Conservation (phyloP, 192 early-diverging fungal genomes). For the Powellomyces hirtus region DNA sequence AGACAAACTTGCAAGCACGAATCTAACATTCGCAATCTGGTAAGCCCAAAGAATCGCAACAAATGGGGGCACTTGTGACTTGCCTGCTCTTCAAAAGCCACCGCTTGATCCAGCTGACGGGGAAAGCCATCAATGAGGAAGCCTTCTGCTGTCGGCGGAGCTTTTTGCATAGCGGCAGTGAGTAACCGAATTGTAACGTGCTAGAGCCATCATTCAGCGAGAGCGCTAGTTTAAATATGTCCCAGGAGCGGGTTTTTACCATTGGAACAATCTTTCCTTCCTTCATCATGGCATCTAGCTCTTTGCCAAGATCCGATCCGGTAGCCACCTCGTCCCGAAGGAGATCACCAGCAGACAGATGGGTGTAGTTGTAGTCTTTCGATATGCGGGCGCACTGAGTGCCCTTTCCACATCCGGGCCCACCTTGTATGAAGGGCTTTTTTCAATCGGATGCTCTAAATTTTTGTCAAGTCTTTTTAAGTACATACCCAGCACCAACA, state of each 20-base stretch:
- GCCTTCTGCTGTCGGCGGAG: slow-evolving; percentile 25
- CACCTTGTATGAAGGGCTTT: slow-evolving; percentile 22
- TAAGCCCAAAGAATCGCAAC: not conserved
- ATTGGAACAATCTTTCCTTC: slow-evolving; percentile 95
- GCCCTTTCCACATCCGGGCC: slow-evolving; percentile 56
- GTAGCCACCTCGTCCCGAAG: slow-evolving; percentile 82
- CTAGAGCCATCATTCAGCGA: too few species aligned
- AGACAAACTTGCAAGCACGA: slow-evolving; percentile 67
- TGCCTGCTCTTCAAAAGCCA: slow-evolving; percentile 50
- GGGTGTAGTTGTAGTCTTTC: slow-evolving; percentile 85
- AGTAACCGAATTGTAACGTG: slow-evolving; percentile 21
- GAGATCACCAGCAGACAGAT: slow-evolving; percentile 94
- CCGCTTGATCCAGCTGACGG: slow-evolving; percentile 53
- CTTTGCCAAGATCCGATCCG: slow-evolving; percentile 58
- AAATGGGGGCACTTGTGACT: not conserved
- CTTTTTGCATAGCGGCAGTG: slow-evolving; percentile 64
- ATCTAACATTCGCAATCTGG: too few species aligned
- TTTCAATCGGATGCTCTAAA: not conserved
- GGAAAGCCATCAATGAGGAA: slow-evolving; percentile 71
- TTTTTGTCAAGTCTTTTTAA: too few species aligned
- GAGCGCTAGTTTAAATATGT: too few species aligned
- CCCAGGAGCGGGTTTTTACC: too few species aligned
- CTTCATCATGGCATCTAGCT: slow-evolving; percentile 84
- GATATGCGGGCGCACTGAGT: slow-evolving; percentile 88
- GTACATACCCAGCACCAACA: slow-evolving; percentile 46